Evolutionary conservation across 768 basidiomycete species (phyloP), one percentile per base, ranked within the genome.

Genomic region (Sarcomyxa edulis): DNA sequence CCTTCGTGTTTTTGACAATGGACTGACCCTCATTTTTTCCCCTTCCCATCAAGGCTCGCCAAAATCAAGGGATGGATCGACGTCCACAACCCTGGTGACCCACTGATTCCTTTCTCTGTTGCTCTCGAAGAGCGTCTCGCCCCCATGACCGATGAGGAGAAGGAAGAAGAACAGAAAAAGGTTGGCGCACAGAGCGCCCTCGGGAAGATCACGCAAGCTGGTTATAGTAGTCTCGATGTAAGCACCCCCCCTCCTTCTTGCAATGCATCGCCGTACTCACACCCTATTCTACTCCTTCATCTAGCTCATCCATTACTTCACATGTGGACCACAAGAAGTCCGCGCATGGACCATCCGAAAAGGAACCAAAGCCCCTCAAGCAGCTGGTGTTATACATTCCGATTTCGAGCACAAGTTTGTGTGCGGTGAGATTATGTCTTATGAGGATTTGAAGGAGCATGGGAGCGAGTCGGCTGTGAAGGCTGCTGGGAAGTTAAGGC

Each of bases 41-140:
- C 18, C n/a, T 4, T 23, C 21, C 15, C 19, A 36, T n/a, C n/a
- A 40, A 89, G 86, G 89, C 65, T 98, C 22, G 76, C 93, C 14
- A 96, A 95, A 69, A 98, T 98, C 72, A 97, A 97, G 60, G 86
- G 65, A 20, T 99, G 96, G 96, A 95, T 99, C 54, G 94, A 97
- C 65, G 75, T 81, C 55, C 77, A 98, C 67, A 97, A 96, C 68
- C 82, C 95, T 2, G 96, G 96, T 36, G 96, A 99, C 52, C 78
- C 81, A 12, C 76, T 99, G 45, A 95, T 99, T 48, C 96, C 96
- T 9, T 97, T 98, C 71, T 94, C 91, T 20, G 96, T 99, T 37
- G 78, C 94, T 5, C 70, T 97, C 31, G 96, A 99, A 60, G 92
- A 99, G 61, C 83, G 94, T 27, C 69, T 99, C 7, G 78, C 76